Conservation (phyloP, 1,284 basidiomycete species). For the Papiliotrema fonsecae region DNA sequence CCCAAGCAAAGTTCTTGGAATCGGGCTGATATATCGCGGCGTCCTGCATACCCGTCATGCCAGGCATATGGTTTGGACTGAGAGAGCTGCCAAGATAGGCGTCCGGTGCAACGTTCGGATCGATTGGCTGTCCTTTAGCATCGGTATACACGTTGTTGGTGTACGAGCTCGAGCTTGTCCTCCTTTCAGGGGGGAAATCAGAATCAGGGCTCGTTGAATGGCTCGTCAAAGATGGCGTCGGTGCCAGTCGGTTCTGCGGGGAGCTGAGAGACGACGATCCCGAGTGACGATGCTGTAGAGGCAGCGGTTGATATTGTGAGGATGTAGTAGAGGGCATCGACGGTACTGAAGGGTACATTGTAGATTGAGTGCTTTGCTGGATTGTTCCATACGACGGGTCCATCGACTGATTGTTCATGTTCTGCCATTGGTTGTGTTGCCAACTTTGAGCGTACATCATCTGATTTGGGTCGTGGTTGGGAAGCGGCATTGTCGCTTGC, state of each 20-base stretch:
- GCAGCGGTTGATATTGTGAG: not conserved
- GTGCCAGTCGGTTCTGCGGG: conserved; percentile 10
- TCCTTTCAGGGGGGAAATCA: conserved; percentile 23
- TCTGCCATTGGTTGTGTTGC: conserved; percentile 1
- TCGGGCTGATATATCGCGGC: not conserved
- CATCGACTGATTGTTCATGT: not conserved
- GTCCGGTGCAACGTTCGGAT: not conserved
- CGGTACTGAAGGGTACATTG: not conserved
- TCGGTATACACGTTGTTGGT: not conserved
- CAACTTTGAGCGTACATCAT: not conserved
- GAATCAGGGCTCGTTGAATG: conserved; percentile 31
- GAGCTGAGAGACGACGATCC: conserved; percentile 1
- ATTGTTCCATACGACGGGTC: not conserved
- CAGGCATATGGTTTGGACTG: not conserved
- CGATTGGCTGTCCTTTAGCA: not conserved
- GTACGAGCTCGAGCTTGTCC: conserved; percentile 4
- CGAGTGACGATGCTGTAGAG: not conserved
- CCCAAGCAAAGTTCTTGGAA: not conserved
- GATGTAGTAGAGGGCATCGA: not conserved
- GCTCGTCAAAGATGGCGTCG: conserved; percentile 34
- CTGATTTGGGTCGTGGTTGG: not conserved
- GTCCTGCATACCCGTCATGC: not conserved
- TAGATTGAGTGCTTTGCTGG: not conserved
- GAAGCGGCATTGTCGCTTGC: not conserved
- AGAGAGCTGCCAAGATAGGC: not conserved